phyloP scores from a whole-genome alignment of 139 green algal genomes.

The Chlamydomonas schloesseri region DNA sequence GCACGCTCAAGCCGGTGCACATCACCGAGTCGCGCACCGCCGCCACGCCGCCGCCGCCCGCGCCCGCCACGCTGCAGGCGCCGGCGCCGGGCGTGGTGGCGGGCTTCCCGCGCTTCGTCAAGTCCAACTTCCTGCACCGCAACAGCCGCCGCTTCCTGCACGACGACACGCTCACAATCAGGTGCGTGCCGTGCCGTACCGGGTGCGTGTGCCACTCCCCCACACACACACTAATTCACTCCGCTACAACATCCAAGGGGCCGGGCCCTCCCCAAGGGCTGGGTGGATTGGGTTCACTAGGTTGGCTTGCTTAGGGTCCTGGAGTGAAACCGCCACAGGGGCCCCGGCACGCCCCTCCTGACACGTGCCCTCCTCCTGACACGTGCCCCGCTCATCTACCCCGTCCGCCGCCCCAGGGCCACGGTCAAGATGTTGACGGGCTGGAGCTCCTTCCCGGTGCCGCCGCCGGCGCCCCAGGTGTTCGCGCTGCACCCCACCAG shows the following conservation, averaged over 20 bases:
- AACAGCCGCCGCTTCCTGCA: conserved; percentile 55
- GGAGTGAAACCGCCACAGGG: too few relatives aligned
- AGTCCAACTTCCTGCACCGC: conserved; percentile 48
- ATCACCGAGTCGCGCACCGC: conserved; percentile 38
- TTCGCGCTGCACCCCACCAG: not conserved
- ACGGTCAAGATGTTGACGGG: conserved; percentile 62
- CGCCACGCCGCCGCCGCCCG: not conserved
- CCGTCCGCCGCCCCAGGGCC: not conserved
- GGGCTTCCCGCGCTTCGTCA: conserved; percentile 59
- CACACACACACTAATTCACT: too few relatives aligned
- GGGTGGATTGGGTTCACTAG: not conserved
- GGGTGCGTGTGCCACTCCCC: not conserved
- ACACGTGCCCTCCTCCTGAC: too few relatives aligned
- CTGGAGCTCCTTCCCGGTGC: conserved; percentile 50
- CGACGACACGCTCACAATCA: conserved; percentile 49
- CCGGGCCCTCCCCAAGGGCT: too few relatives aligned
- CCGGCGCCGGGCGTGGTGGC: conserved; percentile 51
- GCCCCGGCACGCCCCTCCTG: too few relatives aligned
- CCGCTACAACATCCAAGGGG: not conserved
- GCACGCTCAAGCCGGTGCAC: conserved; percentile 8
- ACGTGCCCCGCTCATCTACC: not conserved
- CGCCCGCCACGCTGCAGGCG: not conserved
- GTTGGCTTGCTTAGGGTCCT: too few relatives aligned
- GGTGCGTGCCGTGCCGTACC: conserved; percentile 32
- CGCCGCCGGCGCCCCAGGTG: conserved; percentile 1